Evolutionary conservation across 352 stramenopile species (phyloP).

Genomic region (Phytophthora sp.): DNA sequence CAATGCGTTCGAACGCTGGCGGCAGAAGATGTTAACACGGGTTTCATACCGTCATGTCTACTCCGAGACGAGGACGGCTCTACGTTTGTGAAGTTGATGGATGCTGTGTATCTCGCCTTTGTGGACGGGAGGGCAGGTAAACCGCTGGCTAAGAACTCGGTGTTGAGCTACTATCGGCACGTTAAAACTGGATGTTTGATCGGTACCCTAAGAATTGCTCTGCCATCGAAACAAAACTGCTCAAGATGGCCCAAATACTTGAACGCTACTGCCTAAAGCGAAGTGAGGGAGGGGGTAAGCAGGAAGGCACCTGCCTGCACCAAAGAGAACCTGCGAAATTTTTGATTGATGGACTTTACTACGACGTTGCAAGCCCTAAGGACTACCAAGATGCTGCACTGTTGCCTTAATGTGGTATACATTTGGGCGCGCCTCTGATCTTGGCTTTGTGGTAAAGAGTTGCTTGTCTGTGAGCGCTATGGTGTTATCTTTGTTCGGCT

Average conservation of each 20-base stretch:
- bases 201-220: constrained; percentile 8
- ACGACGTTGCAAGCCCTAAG: background rate
- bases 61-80: background rate
- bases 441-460: constrained; percentile 21
- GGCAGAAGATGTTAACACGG: constrained; percentile 21
- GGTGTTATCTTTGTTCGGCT: constrained; percentile 22
- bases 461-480: constrained; percentile 8
- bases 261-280: constrained; percentile 27
- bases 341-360: constrained; percentile 24
- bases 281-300: background rate
- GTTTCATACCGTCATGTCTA: constrained; percentile 17
- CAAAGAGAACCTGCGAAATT: constrained; percentile 18
- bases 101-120: constrained; percentile 19
- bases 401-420: constrained; percentile 24
- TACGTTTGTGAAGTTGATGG: constrained; percentile 24
- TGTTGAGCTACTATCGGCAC: constrained; percentile 28
- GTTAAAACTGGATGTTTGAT: constrained; percentile 27
- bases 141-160: constrained; percentile 4
- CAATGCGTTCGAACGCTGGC: constrained; percentile 18
- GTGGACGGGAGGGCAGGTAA: background rate
- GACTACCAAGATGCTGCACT: constrained; percentile 36
- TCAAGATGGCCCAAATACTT: constrained; percentile 6
- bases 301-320: constrained; percentile 26
- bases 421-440: too few relatives aligned
- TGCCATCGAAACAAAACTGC: constrained; percentile 20